phyloP scores from a whole-genome alignment of 345 rosid species.

The Eucalyptus marginata region DNA sequence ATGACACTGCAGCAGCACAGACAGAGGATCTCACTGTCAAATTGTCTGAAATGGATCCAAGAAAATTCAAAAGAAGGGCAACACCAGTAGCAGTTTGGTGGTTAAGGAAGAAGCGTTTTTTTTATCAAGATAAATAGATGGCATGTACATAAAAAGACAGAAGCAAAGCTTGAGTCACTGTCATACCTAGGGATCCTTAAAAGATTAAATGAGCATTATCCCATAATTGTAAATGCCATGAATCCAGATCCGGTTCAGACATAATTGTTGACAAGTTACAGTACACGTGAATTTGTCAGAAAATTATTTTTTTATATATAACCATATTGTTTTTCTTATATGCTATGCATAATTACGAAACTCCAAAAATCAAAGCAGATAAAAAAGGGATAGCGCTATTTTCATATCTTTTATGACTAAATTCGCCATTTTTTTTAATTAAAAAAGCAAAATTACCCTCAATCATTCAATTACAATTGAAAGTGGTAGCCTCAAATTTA shows the following conservation, averaged over 20 bases:
- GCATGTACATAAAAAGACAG: neutral
- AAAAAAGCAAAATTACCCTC: neutral
- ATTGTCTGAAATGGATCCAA: neutral
- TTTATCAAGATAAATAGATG: neutral
- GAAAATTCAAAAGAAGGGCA: neutral
- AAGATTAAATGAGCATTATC: neutral
- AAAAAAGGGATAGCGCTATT: neutral
- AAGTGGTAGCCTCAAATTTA: neutral
- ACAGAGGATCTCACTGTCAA: neutral
- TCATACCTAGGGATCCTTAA: neutral
- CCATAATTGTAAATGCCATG: neutral
- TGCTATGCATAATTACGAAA: neutral
- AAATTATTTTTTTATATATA: neutral
- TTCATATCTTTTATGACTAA: neutral
- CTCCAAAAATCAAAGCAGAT: neutral
- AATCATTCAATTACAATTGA: neutral
- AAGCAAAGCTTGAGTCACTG: neutral
- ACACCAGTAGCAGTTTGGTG: neutral
- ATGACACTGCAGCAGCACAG: neutral
- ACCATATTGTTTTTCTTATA: neutral
- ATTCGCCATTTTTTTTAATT: neutral
- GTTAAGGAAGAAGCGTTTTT: neutral
- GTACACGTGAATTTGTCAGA: neutral
- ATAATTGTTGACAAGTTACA: neutral
- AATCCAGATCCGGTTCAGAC: neutral